Evolutionary conservation across 1,284 basidiomycete species (phyloP), one percentile per base, ranked within the genome.

Genomic region (Rhodotorula sp.): DNA sequence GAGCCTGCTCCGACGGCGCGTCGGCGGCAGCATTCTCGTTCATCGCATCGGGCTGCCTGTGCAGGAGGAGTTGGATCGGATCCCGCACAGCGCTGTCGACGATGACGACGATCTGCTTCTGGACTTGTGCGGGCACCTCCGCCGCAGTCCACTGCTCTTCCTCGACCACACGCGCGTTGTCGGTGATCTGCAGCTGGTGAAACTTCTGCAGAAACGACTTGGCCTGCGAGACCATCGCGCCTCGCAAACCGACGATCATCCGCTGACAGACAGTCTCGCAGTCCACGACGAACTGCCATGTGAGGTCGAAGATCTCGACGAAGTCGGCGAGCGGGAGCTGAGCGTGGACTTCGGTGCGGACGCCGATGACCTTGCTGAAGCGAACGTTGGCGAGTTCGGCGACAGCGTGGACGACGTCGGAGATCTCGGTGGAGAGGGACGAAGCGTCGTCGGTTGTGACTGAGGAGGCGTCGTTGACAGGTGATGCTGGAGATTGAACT

Each of bases 221-320:
- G 10, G 92, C 91, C 83, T 94, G 92, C 62, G 87, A 85, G 50
- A 92, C 87, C 54, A 92, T 85, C 2, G 87, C 89, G 9, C 92
- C 92, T 62, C 94, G 84, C 34, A 99, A 82, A 8, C 91, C 89
- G 57, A 95, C 91, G 69, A 97, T 92, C 91, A 98, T 96, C 70
- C 89, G 85, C 61, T 88, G 85, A 73, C 89, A 91, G 37, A 95
- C 83, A 31, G 87, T 85, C 80, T 99, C 95, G 74, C 90, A 92
- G 68, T 84, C 84, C 15, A 95, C 84, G 31, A 98, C 91, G 77
- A 98, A 98, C 52, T 85, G 81, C 93, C 94, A 97, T 18, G 89
- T 89, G 73, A 87, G 86, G 69, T 88, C 87, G 83, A 94, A 96
- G 64, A 97, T 83, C 34, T 84, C 84, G 51, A 92, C 83, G 82